Base-by-base conservation (phyloP, 257 asterid species). In the Linderniella brevidens region DNA sequence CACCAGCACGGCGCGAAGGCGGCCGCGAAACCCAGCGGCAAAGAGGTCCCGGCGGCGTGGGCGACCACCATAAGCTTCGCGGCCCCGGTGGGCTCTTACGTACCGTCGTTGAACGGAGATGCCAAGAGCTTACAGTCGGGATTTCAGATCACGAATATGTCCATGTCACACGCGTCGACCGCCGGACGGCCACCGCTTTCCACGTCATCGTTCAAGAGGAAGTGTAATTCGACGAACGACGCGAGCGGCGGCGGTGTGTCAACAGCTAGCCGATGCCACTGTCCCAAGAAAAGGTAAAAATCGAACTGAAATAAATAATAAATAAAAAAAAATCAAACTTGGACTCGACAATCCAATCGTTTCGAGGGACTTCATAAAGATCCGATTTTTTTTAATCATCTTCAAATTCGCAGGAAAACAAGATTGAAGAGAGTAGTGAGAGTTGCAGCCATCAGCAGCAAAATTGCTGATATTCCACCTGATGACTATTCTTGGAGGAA, bases 401-500 rank as follows among this genome's bases (percentile, higher is more conserved):
- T 42, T 42, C 47, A 11, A 12, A 42, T 42, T 42, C 7, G 5
- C 61, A 80, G 95, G 64, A 84, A 84, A 73, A 74, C 92, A 18
- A 77, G 71, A 55, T 54, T 75, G 68, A 84, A 84, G 55, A 67
- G 79, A 50, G 83, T 77, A 0, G 76, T 72, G 9, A 66, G 84
- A 53, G 70, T 84, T 5, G 81, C 95, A 19, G 95, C 95, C 0
- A 71, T 84, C 9, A 84, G 93, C 63, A 38, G 67, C 79, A 84
- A 84, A 58, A 72, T 77, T 79, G 88, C 93, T 8, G 95, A 84
- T 61, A 75, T 84, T 61, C 95, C 95, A 35, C 90, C 93, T 5
- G 95, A 84, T 37, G 92, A 84, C 55, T 80, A 52, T 62, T 80
- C 95, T 1, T 84, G 95, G 95, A 84, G 95, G 58, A 84, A 84